A percentile compares a stretch with the other conserved stretches of the same genome.
Evolutionary conservation across 257 asterid genomes (phyloP).

Genomic region (Penstemon davidsonii): DNA sequence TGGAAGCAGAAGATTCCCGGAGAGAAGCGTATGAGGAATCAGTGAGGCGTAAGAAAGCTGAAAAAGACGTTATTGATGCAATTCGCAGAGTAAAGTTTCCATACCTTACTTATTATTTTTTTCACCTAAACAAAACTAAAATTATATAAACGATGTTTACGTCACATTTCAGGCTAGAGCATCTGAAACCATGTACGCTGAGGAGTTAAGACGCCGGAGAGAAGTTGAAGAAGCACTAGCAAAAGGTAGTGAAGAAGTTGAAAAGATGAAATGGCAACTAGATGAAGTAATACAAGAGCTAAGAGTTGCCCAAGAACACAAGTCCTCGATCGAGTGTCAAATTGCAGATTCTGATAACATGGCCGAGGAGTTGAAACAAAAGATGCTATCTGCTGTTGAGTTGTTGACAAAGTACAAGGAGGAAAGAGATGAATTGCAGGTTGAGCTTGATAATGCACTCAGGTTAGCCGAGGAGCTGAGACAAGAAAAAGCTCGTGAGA

Average conservation of each 20-base stretch:
- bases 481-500: constrained; percentile 47
- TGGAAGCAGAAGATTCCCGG: constrained; percentile 67
- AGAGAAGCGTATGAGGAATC: constrained; percentile 78
- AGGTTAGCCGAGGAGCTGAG: constrained; percentile 62
- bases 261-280: constrained; percentile 48
- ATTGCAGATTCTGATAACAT: constrained; percentile 51
- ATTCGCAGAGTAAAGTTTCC: constrained; percentile 51
- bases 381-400: constrained; percentile 73
- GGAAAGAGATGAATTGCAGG: constrained; percentile 74
- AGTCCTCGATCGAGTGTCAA: constrained; percentile 54
- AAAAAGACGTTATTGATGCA: constrained; percentile 58
- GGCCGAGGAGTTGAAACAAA: constrained; percentile 72
- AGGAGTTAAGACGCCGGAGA: constrained; percentile 59
- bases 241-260: constrained; percentile 55
- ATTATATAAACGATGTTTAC: constrained; percentile 7
- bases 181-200: constrained; percentile 51
- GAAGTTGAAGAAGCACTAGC: constrained; percentile 69
- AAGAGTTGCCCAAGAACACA: constrained; percentile 51
- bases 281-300: constrained; percentile 48
- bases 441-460: constrained; percentile 67
- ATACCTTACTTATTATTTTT: not conserved
- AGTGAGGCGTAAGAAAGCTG: constrained; percentile 64
- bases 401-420: constrained; percentile 74
- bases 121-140: not conserved
- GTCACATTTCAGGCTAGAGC: constrained; percentile 52